A percentile compares a stretch with the other conserved stretches of the same genome.
Conservation (phyloP, 108 stramenopile species). For the Hondaea fermentalgiana region DNA sequence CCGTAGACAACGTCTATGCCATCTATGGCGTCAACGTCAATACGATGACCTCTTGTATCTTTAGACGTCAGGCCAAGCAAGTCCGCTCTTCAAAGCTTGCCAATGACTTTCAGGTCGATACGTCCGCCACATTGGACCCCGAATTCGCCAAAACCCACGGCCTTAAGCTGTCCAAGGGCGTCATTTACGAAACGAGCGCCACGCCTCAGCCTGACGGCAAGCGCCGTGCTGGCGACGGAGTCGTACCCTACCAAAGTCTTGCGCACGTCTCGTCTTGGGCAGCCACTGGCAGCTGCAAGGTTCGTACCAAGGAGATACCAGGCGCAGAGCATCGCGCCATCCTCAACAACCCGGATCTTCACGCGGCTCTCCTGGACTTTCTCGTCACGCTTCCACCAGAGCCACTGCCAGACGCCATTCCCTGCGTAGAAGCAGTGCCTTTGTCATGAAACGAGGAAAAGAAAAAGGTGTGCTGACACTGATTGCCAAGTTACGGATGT, state of each 20-base stretch:
- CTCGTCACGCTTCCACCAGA: background rate
- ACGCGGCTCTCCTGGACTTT: background rate
- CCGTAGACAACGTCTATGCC: conserved; percentile 48
- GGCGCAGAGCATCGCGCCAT: background rate
- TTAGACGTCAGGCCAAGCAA: conserved; percentile 21
- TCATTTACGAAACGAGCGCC: conserved; percentile 47
- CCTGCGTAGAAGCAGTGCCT: no score
- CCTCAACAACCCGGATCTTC: background rate
- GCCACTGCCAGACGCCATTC: no score
- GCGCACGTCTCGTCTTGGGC: background rate
- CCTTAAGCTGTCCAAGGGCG: conserved; percentile 31
- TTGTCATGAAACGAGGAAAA: no score
- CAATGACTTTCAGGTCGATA: conserved; percentile 24
- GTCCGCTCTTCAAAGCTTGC: conserved; percentile 37
- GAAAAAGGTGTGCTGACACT: no score
- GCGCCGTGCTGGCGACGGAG: background rate
- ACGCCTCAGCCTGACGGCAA: conserved; percentile 26
- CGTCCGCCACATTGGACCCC: background rate
- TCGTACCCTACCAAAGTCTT: background rate
- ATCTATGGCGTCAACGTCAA: conserved; percentile 57
- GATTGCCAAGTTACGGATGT: no score
- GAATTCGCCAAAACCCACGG: background rate
- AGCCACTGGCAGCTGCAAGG: background rate
- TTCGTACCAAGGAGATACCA: background rate
- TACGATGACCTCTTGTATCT: conserved; percentile 48